Evolutionary conservation across 345 rosid genomes (phyloP).

Genomic region (Lepidium sativum): DNA sequence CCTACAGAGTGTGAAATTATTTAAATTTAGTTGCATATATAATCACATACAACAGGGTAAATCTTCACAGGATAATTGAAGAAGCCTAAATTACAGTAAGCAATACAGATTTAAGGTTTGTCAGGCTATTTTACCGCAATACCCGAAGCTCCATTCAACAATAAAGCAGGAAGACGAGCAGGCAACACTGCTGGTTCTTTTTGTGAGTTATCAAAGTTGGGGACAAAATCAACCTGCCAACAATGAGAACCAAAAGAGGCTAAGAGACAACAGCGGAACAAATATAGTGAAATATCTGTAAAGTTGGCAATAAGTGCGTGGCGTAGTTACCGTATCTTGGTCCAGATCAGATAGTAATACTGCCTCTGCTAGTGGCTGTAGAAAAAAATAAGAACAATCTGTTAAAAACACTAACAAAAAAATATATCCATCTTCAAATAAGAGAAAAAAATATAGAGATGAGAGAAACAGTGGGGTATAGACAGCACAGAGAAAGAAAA

Average conservation of each 20-base stretch:
- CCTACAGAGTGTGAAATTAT: constrained; percentile 36
- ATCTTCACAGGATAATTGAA: neutral
- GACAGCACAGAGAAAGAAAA: neutral
- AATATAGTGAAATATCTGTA: neutral
- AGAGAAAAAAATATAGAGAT: neutral
- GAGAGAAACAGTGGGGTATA: neutral
- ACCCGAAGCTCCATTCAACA: constrained; percentile 94
- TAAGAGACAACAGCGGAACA: neutral
- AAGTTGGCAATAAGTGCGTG: neutral
- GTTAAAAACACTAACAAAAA: neutral
- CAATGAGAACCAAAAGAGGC: neutral
- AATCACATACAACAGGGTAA: neutral
- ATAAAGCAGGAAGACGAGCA: constrained; percentile 79
- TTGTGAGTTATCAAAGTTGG: constrained; percentile 87
- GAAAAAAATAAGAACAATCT: neutral
- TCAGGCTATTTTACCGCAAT: constrained; percentile 58
- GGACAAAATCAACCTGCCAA: constrained; percentile 85
- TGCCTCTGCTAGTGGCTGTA: constrained; percentile 84
- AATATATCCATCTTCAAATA: neutral
- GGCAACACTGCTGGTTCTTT: constrained; percentile 89
- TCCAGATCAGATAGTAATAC: constrained; percentile 78
- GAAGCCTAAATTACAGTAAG: neutral
- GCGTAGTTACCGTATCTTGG: constrained; percentile 55
- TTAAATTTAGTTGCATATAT: constrained; percentile 1
- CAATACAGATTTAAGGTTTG: neutral